phyloP scores from a whole-genome alignment of 495 filamentous ascomycete species.

The Hypoxylon lenormandii region DNA sequence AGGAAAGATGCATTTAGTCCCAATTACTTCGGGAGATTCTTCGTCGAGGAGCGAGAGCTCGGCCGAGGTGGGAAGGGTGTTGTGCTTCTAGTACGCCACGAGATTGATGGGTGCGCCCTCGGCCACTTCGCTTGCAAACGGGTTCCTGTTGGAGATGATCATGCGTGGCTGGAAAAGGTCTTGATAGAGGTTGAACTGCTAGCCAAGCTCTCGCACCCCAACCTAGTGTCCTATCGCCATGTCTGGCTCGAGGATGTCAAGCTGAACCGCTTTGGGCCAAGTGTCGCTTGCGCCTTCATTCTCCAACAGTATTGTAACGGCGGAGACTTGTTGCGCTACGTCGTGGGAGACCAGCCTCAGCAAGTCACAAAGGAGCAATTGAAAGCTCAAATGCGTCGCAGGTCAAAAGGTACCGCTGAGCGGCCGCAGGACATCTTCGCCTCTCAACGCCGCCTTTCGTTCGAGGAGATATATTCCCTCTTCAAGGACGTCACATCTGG shows the following conservation, averaged over 20 bases:
- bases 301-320: constrained; percentile 96
- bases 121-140: constrained; percentile 96
- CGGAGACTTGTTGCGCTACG: constrained; percentile 89
- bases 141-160: constrained; percentile 93
- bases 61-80: constrained; percentile 94
- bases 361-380: constrained; percentile 78
- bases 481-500: constrained; percentile 96
- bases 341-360: constrained; percentile 74
- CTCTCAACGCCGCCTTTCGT: constrained; percentile 72
- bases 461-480: constrained; percentile 95
- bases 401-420: constrained; percentile 70
- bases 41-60: constrained; percentile 84
- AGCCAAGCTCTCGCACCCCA: constrained; percentile 89
- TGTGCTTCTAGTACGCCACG: constrained; percentile 87
- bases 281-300: constrained; percentile 94
- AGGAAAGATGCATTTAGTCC: constrained; percentile 86
- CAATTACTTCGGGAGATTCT: constrained; percentile 90
- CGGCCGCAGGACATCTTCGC: constrained; percentile 57
- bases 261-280: constrained; percentile 85
- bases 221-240: constrained; percentile 96
- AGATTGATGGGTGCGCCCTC: constrained; percentile 86
- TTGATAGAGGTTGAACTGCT: constrained; percentile 91
- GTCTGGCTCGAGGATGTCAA: constrained; percentile 95
- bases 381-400: constrained; percentile 85
- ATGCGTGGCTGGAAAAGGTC: constrained; percentile 93